Percentiles rank a stretch among this genome's conserved stretches.
Evolutionary conservation across 371 early-diverging fungal species (phyloP).

Genomic region (Mortierella sp.): DNA sequence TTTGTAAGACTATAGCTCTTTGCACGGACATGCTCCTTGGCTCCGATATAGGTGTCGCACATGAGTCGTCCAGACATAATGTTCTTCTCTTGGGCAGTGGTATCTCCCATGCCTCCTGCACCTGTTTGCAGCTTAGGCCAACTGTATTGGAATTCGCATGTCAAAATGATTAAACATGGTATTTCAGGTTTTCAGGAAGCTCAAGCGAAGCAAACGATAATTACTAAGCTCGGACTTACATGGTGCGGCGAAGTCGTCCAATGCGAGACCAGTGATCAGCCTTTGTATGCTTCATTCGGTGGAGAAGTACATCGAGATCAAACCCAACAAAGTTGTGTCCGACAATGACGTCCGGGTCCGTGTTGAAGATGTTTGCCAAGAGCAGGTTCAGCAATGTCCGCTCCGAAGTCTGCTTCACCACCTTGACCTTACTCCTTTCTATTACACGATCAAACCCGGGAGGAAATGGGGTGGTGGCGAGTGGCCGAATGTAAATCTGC

Average conservation of each 20-base stretch:
- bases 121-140: constrained; percentile 88
- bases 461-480: constrained; percentile 59
- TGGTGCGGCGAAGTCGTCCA: constrained; percentile 84
- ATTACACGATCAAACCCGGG: constrained; percentile 58
- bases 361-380: constrained; percentile 74
- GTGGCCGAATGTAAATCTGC: constrained; percentile 49
- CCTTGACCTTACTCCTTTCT: constrained; percentile 24
- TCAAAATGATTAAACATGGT: constrained; percentile 20
- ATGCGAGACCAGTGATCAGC: constrained; percentile 83
- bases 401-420: constrained; percentile 43
- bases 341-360: constrained; percentile 96
- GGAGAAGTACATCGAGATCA: constrained; percentile 91
- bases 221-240: constrained; percentile 58
- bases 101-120: constrained; percentile 87
- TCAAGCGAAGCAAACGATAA: neutral
- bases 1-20: constrained; percentile 89
- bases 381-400: constrained; percentile 56
- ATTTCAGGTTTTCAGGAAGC: neutral
- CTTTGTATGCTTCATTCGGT: constrained; percentile 89
- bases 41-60: constrained; percentile 94
- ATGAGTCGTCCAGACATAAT: constrained; percentile 92
- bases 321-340: constrained; percentile 97
- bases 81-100: constrained; percentile 76
- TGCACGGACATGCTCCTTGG: constrained; percentile 89
- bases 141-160: constrained; percentile 2